Conservation (phyloP, 2,329 filamentous ascomycete species). For the Coleophoma eucalyptorum region DNA sequence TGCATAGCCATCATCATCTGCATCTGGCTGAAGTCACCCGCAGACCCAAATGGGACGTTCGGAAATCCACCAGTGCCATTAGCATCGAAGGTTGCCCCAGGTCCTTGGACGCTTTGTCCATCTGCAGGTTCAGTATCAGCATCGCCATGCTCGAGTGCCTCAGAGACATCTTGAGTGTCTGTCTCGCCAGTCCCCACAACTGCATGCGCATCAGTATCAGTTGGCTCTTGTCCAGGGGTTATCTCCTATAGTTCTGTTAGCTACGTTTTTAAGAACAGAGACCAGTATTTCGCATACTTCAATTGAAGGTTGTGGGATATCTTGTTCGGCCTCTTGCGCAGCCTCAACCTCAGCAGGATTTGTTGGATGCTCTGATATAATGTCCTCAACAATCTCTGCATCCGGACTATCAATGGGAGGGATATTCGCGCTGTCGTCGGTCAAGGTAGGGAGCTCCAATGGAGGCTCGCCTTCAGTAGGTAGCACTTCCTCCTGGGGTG, state of each 20-base stretch:
- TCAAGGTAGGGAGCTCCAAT: slow-evolving; percentile 2
- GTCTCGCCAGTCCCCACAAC: slow-evolving; percentile 7
- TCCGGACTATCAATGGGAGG: slow-evolving; percentile 5
- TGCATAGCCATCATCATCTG: slow-evolving; percentile 78
- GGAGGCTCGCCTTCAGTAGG: slow-evolving; percentile 14
- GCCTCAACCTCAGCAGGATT: slow-evolving; percentile 7
- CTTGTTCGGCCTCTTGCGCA: slow-evolving; percentile 22
- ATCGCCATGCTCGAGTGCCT: slow-evolving; percentile 9
- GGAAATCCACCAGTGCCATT: slow-evolving; percentile 27
- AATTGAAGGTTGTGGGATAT: slow-evolving; percentile 32
- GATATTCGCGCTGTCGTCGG: slow-evolving; percentile 1
- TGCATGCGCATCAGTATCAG: slow-evolving; percentile 14
- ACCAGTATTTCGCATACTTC: slow-evolving; percentile 24
- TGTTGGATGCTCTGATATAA: not conserved
- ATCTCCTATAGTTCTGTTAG: slow-evolving; percentile 25
- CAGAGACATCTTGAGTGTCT: slow-evolving; percentile 8
- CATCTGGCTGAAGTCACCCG: slow-evolving; percentile 71
- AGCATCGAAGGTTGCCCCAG: slow-evolving; percentile 39
- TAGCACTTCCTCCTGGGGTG: slow-evolving; percentile 18
- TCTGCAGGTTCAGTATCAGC: slow-evolving; percentile 10
- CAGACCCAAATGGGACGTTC: slow-evolving; percentile 39
- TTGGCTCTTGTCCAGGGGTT: slow-evolving; percentile 26
- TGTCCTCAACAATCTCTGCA: slow-evolving; percentile 5
- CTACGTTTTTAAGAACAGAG: not conserved
- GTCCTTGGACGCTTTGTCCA: slow-evolving; percentile 5